Evolutionary conservation across 2,329 filamentous ascomycete species (phyloP).

Genomic region (Colletotrichum higginsianum): DNA sequence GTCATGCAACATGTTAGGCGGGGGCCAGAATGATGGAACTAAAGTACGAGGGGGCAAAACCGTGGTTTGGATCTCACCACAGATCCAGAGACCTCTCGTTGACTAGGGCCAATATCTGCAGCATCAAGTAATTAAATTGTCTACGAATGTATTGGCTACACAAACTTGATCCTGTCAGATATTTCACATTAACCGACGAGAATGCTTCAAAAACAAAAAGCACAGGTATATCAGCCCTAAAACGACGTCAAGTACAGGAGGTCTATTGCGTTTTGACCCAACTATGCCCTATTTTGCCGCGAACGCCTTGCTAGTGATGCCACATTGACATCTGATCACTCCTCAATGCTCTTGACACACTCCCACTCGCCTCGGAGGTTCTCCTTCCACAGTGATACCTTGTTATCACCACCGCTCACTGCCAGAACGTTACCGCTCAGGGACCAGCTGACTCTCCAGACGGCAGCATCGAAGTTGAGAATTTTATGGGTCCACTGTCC

Average conservation of each 20-base stretch:
- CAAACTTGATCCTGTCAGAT: too few species aligned
- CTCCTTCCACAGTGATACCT: constrained; percentile 98
- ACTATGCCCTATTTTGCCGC: constrained; percentile 46
- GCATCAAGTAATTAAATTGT: not conserved
- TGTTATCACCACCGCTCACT: constrained; percentile 94
- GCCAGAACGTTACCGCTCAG: constrained; percentile 96
- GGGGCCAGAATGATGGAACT: too few species aligned
- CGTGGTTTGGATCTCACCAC: not conserved
- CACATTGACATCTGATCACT: constrained; percentile 63
- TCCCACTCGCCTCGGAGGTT: constrained; percentile 97
- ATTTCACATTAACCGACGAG: not conserved
- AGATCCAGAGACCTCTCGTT: not conserved
- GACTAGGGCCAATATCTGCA: not conserved
- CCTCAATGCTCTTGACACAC: constrained; percentile 95
- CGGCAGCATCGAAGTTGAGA: constrained; percentile 87
- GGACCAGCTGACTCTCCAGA: constrained; percentile 99
- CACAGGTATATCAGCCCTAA: not conserved
- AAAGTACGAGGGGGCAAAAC: not conserved
- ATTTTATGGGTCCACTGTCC: constrained; percentile 88
- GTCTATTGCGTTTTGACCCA: constrained; percentile 2
- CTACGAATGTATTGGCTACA: not conserved
- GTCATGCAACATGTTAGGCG: not conserved
- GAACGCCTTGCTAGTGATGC: constrained; percentile 53
- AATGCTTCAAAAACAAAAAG: not conserved
- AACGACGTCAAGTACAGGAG: constrained; percentile 4